Evolutionary conservation across 345 rosid genomes (phyloP).

Genomic region (Rhizophora mangle): DNA sequence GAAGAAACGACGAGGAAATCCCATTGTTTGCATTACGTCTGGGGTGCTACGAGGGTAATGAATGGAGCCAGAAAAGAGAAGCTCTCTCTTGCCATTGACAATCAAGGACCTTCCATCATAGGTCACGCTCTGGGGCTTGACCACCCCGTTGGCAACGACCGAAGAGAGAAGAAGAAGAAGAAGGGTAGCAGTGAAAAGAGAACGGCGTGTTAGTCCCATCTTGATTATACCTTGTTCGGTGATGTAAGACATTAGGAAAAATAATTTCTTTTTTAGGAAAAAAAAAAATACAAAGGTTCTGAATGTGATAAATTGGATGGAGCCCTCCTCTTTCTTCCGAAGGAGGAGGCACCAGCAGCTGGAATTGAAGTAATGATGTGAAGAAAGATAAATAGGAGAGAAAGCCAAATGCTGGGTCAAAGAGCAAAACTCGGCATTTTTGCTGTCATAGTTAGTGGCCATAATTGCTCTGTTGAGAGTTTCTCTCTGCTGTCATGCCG

Average conservation of each 20-base stretch:
- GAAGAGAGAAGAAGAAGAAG: constrained; percentile 15
- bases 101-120: constrained; percentile 62
- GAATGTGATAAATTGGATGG: no score
- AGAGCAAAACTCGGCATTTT: background rate
- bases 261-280: no score
- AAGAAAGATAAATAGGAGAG: constrained; percentile 13
- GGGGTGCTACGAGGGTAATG: constrained; percentile 85
- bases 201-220: background rate
- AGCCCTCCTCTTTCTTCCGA: constrained; percentile 26
- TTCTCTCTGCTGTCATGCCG: no score
- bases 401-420: background rate
- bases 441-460: no score
- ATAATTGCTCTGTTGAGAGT: no score
- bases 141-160: background rate
- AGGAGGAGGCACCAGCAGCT: constrained; percentile 23
- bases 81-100: constrained; percentile 50
- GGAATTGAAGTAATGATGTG: background rate
- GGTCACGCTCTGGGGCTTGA: constrained; percentile 22
- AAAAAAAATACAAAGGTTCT: no score
- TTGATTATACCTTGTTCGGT: background rate
- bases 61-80: constrained; percentile 81
- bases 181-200: constrained; percentile 19
- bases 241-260: no score
- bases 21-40: constrained; percentile 32
- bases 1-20: no score